phyloP scores from a whole-genome alignment of 495 filamentous ascomycete genomes.

The Tricharina praecox region DNA sequence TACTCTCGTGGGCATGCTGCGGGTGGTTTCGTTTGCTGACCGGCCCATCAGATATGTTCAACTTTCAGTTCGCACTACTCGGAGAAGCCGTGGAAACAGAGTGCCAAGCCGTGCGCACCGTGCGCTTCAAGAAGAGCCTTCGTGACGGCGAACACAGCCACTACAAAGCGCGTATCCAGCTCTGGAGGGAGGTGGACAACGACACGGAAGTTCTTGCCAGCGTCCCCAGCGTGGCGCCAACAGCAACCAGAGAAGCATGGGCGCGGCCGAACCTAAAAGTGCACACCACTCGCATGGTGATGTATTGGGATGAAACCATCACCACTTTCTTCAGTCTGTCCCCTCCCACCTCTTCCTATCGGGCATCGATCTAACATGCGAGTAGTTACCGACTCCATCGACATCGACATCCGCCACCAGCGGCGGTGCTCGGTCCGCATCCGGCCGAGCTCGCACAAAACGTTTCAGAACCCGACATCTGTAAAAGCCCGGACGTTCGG shows the following conservation, averaged over 20 bases:
- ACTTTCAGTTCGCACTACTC: conserved; percentile 17
- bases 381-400: conserved; percentile 20
- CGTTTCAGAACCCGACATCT: conserved; percentile 5
- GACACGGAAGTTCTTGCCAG: background rate
- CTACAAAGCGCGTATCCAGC: conserved; percentile 18
- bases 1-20: too few relatives aligned
- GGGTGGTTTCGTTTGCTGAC: background rate
- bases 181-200: conserved; percentile 15
- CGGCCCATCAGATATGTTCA: conserved; percentile 18
- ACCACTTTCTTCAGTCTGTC: conserved; percentile 8
- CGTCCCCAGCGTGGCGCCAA: background rate
- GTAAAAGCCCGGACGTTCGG: conserved; percentile 17
- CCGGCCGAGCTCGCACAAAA: conserved; percentile 11
- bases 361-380: background rate
- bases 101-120: conserved; percentile 11
- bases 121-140: conserved; percentile 14
- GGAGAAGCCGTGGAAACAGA: conserved; percentile 19
- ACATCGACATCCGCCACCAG: conserved; percentile 12
- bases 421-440: conserved; percentile 7
- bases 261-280: conserved; percentile 9
- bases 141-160: conserved; percentile 13
- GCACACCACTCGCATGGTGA: conserved; percentile 15
- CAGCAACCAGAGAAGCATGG: background rate
- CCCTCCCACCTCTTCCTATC: background rate
- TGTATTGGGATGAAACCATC: conserved; percentile 11